Percentiles rank a stretch among this genome's conserved stretches.
These are phyloP conservation scores for Penicillium arizonense DNA, from an alignment of 495 filamentous ascomycete genomes.

Conservation along the genomic window DNA sequence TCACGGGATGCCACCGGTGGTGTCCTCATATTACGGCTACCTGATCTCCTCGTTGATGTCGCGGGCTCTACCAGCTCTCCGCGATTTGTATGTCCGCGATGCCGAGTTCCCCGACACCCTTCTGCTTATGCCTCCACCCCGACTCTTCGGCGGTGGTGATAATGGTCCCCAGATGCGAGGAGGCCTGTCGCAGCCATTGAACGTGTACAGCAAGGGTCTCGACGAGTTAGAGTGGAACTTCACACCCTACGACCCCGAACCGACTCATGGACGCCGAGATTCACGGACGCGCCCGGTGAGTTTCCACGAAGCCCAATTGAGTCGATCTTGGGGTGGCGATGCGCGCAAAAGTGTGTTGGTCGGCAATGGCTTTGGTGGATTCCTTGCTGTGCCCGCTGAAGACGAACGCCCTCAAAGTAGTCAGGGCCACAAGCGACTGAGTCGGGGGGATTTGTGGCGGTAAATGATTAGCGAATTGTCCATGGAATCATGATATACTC, in stretches of 20 bases:
- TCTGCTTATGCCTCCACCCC: constrained; percentile 61
- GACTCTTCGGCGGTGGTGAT: constrained; percentile 32
- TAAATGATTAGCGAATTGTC: constrained; percentile 10
- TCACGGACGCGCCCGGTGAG: constrained; percentile 52
- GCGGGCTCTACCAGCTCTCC: constrained; percentile 69
- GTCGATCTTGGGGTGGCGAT: constrained; percentile 59
- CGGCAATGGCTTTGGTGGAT: constrained; percentile 78
- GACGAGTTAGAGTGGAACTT: constrained; percentile 87
- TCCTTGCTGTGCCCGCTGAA: constrained; percentile 71
- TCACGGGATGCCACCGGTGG: constrained; percentile 56
- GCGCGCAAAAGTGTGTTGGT: constrained; percentile 62
- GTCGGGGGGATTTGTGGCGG: constrained; percentile 44
- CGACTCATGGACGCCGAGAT: constrained; percentile 29
- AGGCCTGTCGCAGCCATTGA: constrained; percentile 61
- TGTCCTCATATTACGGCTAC: constrained; percentile 78
- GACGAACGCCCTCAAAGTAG: constrained; percentile 41
- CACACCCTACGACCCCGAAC: constrained; percentile 53
- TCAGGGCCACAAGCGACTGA: constrained; percentile 34
- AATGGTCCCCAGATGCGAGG: constrained; percentile 33
- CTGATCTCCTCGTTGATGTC: constrained; percentile 76
- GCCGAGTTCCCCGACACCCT: constrained; percentile 73
- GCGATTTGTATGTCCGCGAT: constrained; percentile 81
- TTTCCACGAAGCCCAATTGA: constrained; percentile 52
- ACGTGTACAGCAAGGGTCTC: constrained; percentile 83
- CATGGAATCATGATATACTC: constrained; percentile 9